These are phyloP conservation scores for Aspergillus novofumigatus DNA, from an alignment of 2,329 filamentous ascomycete genomes.

Conservation along the genomic window DNA sequence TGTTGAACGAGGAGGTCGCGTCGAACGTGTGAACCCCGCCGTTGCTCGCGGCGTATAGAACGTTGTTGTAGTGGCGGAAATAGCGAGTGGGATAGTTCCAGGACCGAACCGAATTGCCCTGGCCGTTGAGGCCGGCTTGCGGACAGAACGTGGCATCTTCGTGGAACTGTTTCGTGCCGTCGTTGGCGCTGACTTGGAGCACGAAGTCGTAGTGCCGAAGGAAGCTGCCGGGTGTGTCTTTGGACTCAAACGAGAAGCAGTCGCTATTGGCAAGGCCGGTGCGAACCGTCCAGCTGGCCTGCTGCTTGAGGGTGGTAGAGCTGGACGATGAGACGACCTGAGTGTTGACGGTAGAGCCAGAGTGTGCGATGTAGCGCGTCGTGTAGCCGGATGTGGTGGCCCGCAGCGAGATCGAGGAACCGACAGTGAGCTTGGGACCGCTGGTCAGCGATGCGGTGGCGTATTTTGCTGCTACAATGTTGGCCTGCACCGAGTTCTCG, in stretches of 20 bases:
- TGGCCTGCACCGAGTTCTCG: constrained; percentile 56
- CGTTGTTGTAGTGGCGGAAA: constrained; percentile 51
- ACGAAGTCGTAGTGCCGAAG: constrained; percentile 54
- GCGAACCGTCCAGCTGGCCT: constrained; percentile 53
- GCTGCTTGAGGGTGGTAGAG: constrained; percentile 46
- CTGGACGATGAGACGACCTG: constrained; percentile 53
- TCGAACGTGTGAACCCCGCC: constrained; percentile 57
- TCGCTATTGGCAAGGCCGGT: constrained; percentile 53
- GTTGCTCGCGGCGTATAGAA: constrained; percentile 49
- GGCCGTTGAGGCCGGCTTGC: constrained; percentile 48
- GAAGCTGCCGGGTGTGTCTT: constrained; percentile 55
- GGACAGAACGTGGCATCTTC: constrained; percentile 64
- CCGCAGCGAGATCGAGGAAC: constrained; percentile 51
- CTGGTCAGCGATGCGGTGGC: constrained; percentile 44
- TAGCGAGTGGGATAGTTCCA: constrained; percentile 60
- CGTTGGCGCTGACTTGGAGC: constrained; percentile 49
- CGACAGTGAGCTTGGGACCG: constrained; percentile 47
- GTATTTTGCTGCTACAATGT: constrained; percentile 59
- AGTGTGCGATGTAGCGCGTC: constrained; percentile 54
- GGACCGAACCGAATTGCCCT: constrained; percentile 51
- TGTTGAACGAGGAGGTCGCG: constrained; percentile 45
- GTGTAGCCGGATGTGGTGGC: constrained; percentile 54
- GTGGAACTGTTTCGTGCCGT: constrained; percentile 53
- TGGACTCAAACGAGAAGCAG: constrained; percentile 60
- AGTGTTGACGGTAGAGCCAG: constrained; percentile 48